phyloP scores from a whole-genome alignment of 1,284 basidiomycete genomes.

The Cystobasidium sp. region DNA sequence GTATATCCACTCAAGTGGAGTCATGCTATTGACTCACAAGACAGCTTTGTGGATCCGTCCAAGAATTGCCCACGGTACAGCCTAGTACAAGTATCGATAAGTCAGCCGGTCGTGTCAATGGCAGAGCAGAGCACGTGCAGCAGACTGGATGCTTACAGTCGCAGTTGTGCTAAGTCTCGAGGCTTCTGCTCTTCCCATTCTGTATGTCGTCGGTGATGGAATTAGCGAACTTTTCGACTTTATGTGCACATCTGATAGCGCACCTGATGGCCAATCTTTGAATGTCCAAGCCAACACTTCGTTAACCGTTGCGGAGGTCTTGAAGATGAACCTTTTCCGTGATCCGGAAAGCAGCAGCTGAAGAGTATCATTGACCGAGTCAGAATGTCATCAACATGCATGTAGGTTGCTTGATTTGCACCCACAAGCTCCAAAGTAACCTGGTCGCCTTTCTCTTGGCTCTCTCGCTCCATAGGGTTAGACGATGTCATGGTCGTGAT shows the following conservation, averaged over 20 bases:
- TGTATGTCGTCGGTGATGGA: neutral
- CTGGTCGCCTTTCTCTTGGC: constrained; percentile 20
- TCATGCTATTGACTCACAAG: constrained; percentile 6
- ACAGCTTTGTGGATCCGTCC: constrained; percentile 5
- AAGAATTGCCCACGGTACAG: constrained; percentile 32
- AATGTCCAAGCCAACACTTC: constrained; percentile 36
- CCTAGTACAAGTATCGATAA: constrained; percentile 1
- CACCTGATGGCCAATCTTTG: constrained; percentile 39
- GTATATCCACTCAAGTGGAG: neutral
- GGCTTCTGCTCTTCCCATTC: constrained; percentile 37
- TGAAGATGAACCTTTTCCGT: constrained; percentile 35
- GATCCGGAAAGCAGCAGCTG: constrained; percentile 35
- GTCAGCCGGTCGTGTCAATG: neutral
- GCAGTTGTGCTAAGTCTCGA: constrained; percentile 19
- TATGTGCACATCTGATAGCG: neutral
- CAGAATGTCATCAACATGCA: neutral
- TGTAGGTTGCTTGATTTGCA: neutral
- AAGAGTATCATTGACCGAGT: neutral
- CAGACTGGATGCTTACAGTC: constrained; percentile 22
- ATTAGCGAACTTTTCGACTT: neutral
- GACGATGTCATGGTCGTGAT: neutral
- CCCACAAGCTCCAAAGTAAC: constrained; percentile 14
- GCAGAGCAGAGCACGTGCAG: neutral
- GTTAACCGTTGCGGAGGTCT: constrained; percentile 16
- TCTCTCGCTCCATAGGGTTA: neutral